Base-by-base conservation (phyloP, 495 filamentous ascomycete species). In the Recurvomyces mirabilis region DNA sequence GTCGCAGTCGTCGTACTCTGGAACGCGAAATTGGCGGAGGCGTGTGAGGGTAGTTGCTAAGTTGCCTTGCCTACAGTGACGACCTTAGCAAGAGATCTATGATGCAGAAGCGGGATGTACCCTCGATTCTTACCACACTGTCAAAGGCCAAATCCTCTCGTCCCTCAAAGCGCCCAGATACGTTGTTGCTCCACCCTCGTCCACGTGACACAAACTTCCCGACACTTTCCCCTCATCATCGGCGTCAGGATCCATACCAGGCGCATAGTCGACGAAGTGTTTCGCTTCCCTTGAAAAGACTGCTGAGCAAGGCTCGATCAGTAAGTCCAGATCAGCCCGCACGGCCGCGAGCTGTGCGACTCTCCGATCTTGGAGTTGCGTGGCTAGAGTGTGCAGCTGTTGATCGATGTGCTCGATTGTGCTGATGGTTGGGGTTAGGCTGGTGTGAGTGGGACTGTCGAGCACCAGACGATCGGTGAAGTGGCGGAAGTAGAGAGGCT, bases 221-320 rank as follows among this genome's bases (percentile, higher is more conserved):
- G 14, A 10, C 12, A n/a, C 18, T n/a, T 30, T 29, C n/a, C 47
- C 47, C 5, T 36, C 33, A 20, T 40, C 32, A 3, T 29, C 23
- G 10, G 29, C 17, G n/a, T 43, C 40, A 12, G 46, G 46, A 5
- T 6, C 12, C 30, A 54, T 49, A 21, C 46, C 46, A 1, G 46
- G 39, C 0, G 51, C 46, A 15, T 41, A 49, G 29, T 54, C 41
- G 26, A 45, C 41, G 38, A 49, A 46, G 41, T 54, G 51, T 12
- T n/a, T 1, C n/a, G 25, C 26, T 4, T 22, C 22, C 10, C 43
- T 34, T 1, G 44, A 33, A 33, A 53, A 49, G 6, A 39, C 32
- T 15, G 49, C 11, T 4, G 45, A 32, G 44, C 50, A 53, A 6
- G 50, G 24, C 6, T 53, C 39, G 23, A 40, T 21, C 5, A 53